Evolutionary conservation across 2,329 filamentous ascomycete species (phyloP), one percentile per base, ranked within the genome.

Genomic region (Akanthomyces muscarius): DNA sequence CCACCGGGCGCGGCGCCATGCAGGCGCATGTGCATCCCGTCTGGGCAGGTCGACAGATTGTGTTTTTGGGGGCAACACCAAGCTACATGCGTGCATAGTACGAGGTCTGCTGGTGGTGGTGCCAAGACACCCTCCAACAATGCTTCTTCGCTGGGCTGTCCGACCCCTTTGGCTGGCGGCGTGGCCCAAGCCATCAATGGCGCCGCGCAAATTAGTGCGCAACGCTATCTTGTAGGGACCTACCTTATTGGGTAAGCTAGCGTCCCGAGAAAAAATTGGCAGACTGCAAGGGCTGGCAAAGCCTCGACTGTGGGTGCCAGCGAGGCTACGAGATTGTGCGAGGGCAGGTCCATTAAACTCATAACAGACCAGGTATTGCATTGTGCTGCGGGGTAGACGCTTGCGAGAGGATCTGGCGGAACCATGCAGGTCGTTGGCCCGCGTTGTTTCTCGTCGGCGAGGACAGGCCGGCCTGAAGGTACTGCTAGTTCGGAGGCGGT

Each of bases 1-100:
- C 59, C 59, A 62, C 51, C 23, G 13, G 44, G 41, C 38, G 44
- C n/a, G 25, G 38, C 45, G 42, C 52, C 41, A 48, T 55, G 60
- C 50, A 55, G 52, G 52, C 52, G 60, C 60, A 48, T 11, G 30
- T 5, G n/a, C 41, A 42, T 56, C 60, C 60, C 60, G 52, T 62
- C 60, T 56, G 52, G 60, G 60, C 52, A 62, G 52, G 60, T 62
- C 44, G 52, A 28, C 30, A 41, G 33, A 52, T 60, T 42, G 36
- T 33, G 11, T 60, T 38, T 51, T 50, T 58, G 58, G 50, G 48
- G 38, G 42, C 38, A 50, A 38, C 11, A 18, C 16, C 58, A 53
- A 44, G 2, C 36, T 41, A 25, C 45, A 42, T 45, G 45, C n/a
- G 36, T 14, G 5, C 18, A 23, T 45, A 28, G 48, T 42, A 59